A percentile compares a stretch with the other conserved stretches of the same genome.
Conservation (phyloP, 2,329 filamentous ascomycete genomes). For the Talaromyces sp. region DNA sequence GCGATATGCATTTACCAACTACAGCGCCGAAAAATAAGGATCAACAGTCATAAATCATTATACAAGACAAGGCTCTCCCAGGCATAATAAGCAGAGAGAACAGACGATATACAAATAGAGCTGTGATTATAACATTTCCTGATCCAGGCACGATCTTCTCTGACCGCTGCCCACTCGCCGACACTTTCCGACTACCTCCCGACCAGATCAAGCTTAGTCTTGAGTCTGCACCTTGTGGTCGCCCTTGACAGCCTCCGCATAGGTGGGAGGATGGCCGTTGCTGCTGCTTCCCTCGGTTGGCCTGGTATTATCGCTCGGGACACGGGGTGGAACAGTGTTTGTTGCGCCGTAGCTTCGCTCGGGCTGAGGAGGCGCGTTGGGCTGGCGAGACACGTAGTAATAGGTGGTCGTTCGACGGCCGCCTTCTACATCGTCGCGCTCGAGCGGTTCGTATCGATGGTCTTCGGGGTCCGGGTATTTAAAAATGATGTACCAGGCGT, state of each 20-base stretch:
- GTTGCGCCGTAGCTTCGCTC: slow-evolving; percentile 36
- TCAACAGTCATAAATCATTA: no score
- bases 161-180: neutral
- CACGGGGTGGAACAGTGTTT: slow-evolving; percentile 14
- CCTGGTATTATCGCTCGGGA: slow-evolving; percentile 12
- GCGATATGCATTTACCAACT: no score
- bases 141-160: neutral
- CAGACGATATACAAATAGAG: neutral
- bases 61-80: neutral
- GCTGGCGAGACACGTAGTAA: slow-evolving; percentile 62
- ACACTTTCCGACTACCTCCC: neutral
- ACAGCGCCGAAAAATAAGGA: no score
- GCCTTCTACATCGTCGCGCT: slow-evolving; percentile 36
- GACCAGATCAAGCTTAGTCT: slow-evolving; percentile 37
- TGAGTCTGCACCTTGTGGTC: slow-evolving; percentile 83
- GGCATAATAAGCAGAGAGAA: neutral
- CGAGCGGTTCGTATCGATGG: slow-evolving; percentile 62
- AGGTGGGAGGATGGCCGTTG: slow-evolving; percentile 64
- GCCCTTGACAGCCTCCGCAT: slow-evolving; percentile 81
- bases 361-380: slow-evolving; percentile 26
- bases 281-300: slow-evolving; percentile 19
- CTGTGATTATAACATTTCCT: neutral
- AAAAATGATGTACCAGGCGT: slow-evolving; percentile 97
- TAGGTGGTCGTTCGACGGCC: slow-evolving; percentile 61
- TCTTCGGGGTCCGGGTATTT: slow-evolving; percentile 72